phyloP scores from a whole-genome alignment of 2,329 filamentous ascomycete genomes.

The Botryotinia globosa region DNA sequence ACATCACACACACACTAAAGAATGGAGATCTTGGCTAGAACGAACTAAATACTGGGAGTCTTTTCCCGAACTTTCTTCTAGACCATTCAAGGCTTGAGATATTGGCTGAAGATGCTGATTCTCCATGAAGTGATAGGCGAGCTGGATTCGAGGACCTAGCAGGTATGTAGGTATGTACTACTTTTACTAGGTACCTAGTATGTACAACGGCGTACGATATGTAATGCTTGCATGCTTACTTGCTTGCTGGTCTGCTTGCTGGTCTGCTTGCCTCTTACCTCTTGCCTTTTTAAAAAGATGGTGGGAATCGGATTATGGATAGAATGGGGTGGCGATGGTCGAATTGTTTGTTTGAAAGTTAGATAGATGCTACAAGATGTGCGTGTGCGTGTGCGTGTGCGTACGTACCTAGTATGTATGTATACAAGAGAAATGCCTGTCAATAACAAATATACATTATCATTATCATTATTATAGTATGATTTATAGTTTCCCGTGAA shows the following conservation, averaged over 20 bases:
- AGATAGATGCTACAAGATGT: neutral
- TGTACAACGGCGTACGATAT: neutral
- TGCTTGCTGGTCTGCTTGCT: neutral
- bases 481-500: neutral
- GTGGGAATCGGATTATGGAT: too few species aligned
- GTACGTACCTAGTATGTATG: neutral
- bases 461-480: neutral
- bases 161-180: neutral
- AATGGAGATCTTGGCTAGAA: neutral
- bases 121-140: conserved; percentile 8
- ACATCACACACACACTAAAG: neutral
- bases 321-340: neutral
- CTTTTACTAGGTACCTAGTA: neutral
- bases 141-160: neutral
- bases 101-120: conserved; percentile 1
- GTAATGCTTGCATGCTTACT: neutral
- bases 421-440: conserved; percentile 1
- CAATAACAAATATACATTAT: neutral
- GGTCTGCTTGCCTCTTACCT: neutral
- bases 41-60: neutral
- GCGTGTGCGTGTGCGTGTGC: neutral
- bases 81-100: neutral
- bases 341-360: neutral
- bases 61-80: neutral
- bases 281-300: neutral